Evolutionary conservation across 2,329 filamentous ascomycete species (phyloP), one percentile per base, ranked within the genome.

Genomic region (Pseudogymnoascus sp.): DNA sequence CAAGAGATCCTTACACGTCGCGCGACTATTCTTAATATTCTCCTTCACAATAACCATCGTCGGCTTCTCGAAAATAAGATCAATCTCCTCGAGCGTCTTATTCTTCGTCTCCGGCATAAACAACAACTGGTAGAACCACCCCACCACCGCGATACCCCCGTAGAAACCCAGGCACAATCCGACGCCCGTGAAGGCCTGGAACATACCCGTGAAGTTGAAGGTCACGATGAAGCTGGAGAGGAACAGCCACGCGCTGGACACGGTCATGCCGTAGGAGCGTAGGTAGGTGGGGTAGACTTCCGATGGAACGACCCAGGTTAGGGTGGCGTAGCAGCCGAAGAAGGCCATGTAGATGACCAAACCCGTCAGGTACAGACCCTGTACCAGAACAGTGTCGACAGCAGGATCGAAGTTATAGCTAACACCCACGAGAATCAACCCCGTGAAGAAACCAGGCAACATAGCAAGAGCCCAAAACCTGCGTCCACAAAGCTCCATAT

Each of bases 61-160:
- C 0, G 87, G 86, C 65, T 82, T 79, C 60, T 82, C 79, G 72
- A 90, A 89, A 18, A 90, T 77, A 38, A 84, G 76, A 65, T 90
- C 87, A 64, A 90, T 89, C 74, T 90, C 88, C 74, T 90, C 88
- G 0, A 90, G 80, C 1, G 83, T 83, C 73, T 78, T 77, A 62
- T 73, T 84, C 78, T 89, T 89, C 2, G 87, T 90, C 77, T 90
- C 87, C 0, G 86, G 87, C 88, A 90, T 90, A 75, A 90, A 90
- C 60, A 90, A 72, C 56, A 90, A 78, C 75, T 90, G 88, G 73
- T 90, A 90, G 68, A 89, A 77, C 82, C 86, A 88, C 11, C 87
- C 88, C 0, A 90, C 8, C 0, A 88, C 80, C 0, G 88, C 88
- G 62, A 90, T 90, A 14, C 88, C 88, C 3, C 88, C 88, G 72